Evolutionary conservation across 2,329 filamentous ascomycete species (phyloP).

Genomic region (Canariomyces notabilis): DNA sequence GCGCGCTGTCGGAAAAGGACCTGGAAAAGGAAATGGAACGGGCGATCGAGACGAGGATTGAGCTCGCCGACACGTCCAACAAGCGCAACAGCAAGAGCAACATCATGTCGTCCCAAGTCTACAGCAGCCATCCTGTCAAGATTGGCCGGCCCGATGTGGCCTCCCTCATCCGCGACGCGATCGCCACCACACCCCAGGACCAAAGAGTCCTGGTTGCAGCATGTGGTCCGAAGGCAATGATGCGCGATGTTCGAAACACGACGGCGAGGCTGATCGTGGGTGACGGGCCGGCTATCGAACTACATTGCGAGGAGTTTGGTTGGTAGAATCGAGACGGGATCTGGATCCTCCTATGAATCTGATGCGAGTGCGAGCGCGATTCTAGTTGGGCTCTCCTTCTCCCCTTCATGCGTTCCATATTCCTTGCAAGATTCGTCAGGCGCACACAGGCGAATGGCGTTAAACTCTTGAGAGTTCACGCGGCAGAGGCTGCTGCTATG

Average conservation of each 20-base stretch:
- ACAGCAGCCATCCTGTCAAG: conserved; percentile 28
- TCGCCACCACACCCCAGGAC: conserved; percentile 30
- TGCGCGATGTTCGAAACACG: conserved; percentile 40
- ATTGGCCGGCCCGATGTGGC: conserved; percentile 39
- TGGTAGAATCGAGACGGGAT: too few species aligned
- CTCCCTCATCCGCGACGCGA: conserved; percentile 34
- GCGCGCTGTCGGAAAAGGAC: conserved; percentile 8
- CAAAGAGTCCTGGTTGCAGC: conserved; percentile 42
- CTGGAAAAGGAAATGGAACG: conserved; percentile 22
- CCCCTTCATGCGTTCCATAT: too few species aligned
- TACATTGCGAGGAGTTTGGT: conserved; percentile 47
- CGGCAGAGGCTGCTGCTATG: too few species aligned
- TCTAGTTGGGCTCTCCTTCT: too few species aligned
- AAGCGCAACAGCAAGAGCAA: conserved; percentile 3
- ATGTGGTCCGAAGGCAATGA: conserved; percentile 44
- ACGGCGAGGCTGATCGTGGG: conserved; percentile 40
- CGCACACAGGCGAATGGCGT: too few species aligned
- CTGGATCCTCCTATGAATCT: too few species aligned
- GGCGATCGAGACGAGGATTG: conserved; percentile 17
- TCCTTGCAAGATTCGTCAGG: too few species aligned
- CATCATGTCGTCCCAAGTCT: background rate
- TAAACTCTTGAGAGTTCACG: too few species aligned
- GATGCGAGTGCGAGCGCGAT: too few species aligned
- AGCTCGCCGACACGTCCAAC: conserved; percentile 8
- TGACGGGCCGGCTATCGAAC: conserved; percentile 44